A percentile compares a stretch with the other conserved stretches of the same genome.
Conservation (phyloP, 164 flowering plant genomes). For the Berberis thunbergii region DNA sequence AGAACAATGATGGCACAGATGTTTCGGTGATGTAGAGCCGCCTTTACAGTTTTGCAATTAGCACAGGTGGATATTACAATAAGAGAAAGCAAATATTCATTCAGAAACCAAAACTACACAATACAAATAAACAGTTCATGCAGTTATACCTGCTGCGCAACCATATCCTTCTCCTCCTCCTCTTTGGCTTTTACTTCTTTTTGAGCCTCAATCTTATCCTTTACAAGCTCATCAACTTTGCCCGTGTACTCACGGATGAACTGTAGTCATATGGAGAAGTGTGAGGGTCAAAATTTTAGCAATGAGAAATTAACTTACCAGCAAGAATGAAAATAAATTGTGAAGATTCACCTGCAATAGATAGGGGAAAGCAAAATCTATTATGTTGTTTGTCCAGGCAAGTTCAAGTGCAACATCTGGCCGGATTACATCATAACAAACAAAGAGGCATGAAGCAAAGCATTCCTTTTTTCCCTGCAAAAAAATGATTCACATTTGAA, state of each 20-base stretch:
- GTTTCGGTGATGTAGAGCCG: too few species aligned
- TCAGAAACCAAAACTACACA: background rate
- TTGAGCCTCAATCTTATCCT: conserved; percentile 72
- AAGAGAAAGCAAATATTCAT: too few species aligned
- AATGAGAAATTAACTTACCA: background rate
- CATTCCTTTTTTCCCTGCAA: conserved; percentile 96
- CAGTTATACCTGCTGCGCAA: conserved; percentile 75
- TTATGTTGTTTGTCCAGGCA: conserved; percentile 94
- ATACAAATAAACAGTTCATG: background rate
- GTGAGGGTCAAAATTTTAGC: background rate
- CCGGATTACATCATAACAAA: conserved; percentile 83
- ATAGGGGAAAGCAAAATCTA: conserved; percentile 94
- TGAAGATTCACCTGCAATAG: conserved; percentile 63
- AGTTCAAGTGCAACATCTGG: conserved; percentile 92
- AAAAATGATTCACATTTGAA: background rate
- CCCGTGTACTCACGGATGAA: conserved; percentile 84
- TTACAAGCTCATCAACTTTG: conserved; percentile 91
- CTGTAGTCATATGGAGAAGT: conserved; percentile 17
- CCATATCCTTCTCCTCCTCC: conserved; percentile 82
- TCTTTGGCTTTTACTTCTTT: conserved; percentile 85
- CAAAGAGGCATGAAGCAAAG: conserved; percentile 91
- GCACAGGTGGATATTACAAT: too few species aligned
- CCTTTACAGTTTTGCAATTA: too few species aligned
- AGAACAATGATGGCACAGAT: too few species aligned
- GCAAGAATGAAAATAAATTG: background rate